Percentiles rank a stretch among this genome's conserved stretches.
Evolutionary conservation across 768 basidiomycete species (phyloP).

Genomic region (Rossbeevera mucosa): DNA sequence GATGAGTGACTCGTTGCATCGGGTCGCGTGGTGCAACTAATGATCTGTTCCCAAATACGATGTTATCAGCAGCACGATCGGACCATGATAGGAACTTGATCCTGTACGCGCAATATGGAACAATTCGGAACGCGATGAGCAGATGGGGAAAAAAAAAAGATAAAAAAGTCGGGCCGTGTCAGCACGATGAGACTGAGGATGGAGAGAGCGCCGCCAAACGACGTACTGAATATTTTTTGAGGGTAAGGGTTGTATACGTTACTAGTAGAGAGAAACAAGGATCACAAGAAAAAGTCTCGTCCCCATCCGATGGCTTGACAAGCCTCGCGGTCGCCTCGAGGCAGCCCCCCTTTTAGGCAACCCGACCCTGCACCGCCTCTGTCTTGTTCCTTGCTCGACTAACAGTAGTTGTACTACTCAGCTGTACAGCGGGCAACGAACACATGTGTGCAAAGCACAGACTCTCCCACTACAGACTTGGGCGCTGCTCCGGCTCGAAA

Average conservation of each 20-base stretch:
- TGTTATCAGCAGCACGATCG: constrained; percentile 29
- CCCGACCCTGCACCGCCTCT: constrained; percentile 3
- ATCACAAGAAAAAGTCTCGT: background rate
- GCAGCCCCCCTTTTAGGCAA: constrained; percentile 10
- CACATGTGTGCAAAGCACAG: background rate
- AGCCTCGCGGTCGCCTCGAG: constrained; percentile 27
- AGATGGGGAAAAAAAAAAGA: background rate
- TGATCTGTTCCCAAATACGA: constrained; percentile 22
- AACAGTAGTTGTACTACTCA: no score
- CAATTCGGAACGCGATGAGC: constrained; percentile 16
- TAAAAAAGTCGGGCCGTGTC: constrained; percentile 4
- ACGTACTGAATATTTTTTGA: constrained; percentile 9
- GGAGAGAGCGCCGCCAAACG: background rate
- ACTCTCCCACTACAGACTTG: background rate
- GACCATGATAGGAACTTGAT: constrained; percentile 30
- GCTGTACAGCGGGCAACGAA: background rate
- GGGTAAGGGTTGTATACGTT: background rate
- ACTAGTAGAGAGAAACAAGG: background rate
- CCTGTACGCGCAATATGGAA: constrained; percentile 14
- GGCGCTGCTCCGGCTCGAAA: background rate
- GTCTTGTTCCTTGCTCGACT: no score
- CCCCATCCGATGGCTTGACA: constrained; percentile 5
- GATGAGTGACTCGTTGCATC: constrained; percentile 27
- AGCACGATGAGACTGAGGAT: background rate
- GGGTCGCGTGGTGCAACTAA: constrained; percentile 20